Base-by-base conservation (phyloP, 2,329 filamentous ascomycete species). In the Hypoxylon sp. region DNA sequence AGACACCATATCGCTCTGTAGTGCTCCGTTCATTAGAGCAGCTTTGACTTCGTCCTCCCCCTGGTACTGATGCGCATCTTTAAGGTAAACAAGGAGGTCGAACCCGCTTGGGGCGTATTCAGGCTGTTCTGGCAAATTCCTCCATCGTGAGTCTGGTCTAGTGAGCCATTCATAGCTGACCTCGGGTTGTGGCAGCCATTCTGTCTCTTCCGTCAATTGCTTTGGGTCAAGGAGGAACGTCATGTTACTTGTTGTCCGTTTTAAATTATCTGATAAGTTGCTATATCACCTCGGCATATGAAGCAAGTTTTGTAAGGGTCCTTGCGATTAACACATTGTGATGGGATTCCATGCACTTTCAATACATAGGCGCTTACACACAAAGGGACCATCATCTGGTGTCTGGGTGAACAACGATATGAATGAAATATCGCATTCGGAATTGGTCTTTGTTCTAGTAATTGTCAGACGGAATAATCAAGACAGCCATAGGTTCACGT, bases 61-160 rank as follows among this genome's bases (percentile, higher is more conserved):
- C 24, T 4, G 4, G 7, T 2, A 6, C 10, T 13, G 32, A 15
- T 24, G 2, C 13, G 15, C 20, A 17, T 24, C 44, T 6, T 20
- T 50, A 11, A 60, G 11, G 26, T 55, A 60, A 20, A 60, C 10
- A 15, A 60, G 57, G 8, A 48, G 11, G 22, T 55, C 53, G n/a
- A n/a, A n/a, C n/a, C n/a, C n/a, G n/a, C n/a, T n/a, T n/a, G n/a
- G n/a, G n/a, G n/a, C n/a, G n/a, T n/a, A n/a, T n/a, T n/a, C n/a
- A n/a, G n/a, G n/a, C n/a, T n/a, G n/a, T 17, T 26, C 5, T 13
- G 32, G 32, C 30, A 43, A 30, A 22, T 53, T 41, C 22, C 6
- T 53, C 50, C 50, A 53, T 15, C 37, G 50, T 20, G 50, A 53
- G 3, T 30, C 24, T 24, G 15, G 22, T 15, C 13, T 20, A 3